Evolutionary conservation across 331 rosid genomes (phyloP).

Genomic region (Stylosanthes scabra): DNA sequence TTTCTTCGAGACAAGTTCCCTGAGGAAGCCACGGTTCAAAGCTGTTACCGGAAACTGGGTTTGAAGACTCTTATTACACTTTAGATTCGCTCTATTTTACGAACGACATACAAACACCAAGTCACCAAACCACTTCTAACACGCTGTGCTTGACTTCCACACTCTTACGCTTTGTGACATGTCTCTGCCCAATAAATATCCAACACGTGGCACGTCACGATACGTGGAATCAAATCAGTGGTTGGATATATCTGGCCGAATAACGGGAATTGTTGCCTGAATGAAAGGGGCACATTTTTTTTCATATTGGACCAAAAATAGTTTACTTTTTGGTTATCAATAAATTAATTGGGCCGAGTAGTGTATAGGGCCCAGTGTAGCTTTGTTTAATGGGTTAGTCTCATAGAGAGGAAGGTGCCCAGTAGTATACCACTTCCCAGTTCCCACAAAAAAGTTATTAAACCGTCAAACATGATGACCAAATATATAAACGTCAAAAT

Average conservation of each 20-base stretch:
- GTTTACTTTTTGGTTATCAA: too few relatives aligned
- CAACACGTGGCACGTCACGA: not conserved
- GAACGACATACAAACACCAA: too few relatives aligned
- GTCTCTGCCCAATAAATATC: not conserved
- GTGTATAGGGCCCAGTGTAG: not conserved
- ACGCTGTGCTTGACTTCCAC: not conserved
- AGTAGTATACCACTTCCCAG: too few relatives aligned
- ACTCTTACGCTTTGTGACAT: not conserved
- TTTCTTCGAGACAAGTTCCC: slow-evolving; percentile 87
- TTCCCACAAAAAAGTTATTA: too few relatives aligned
- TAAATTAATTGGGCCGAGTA: not conserved
- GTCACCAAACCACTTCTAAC: too few relatives aligned
- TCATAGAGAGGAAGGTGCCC: too few relatives aligned
- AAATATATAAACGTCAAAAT: too few relatives aligned
- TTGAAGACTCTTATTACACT: not conserved
- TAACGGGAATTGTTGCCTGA: too few relatives aligned
- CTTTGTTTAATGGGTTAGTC: not conserved
- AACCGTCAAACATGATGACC: too few relatives aligned
- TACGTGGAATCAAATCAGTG: slow-evolving; percentile 26
- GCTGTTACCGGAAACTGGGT: too few relatives aligned
- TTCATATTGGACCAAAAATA: too few relatives aligned
- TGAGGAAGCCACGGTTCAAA: slow-evolving; percentile 90
- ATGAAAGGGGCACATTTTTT: not conserved
- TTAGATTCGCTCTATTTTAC: too few relatives aligned
- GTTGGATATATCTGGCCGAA: not conserved